Evolutionary conservation across 306 rosid species (phyloP).

Genomic region (Hippophae tibetana): DNA sequence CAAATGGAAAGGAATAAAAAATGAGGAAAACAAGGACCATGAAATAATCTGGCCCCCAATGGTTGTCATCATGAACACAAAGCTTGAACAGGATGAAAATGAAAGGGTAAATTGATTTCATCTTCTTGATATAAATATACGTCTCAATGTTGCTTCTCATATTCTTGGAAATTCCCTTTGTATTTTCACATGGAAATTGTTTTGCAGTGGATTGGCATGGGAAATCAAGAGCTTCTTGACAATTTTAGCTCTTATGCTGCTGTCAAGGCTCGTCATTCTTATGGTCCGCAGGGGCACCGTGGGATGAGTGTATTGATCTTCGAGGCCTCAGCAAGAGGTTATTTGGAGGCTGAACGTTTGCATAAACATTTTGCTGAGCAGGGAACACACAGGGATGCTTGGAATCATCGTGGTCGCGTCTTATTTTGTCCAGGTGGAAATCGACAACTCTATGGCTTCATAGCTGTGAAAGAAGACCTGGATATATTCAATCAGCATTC

Average conservation of each 20-base stretch:
- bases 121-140: not conserved
- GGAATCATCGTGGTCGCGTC: slow-evolving; percentile 33
- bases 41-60: slow-evolving; percentile 91
- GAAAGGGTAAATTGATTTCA: slow-evolving; percentile 43
- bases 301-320: slow-evolving; percentile 77
- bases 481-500: slow-evolving; percentile 57
- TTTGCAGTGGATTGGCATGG: slow-evolving; percentile 46
- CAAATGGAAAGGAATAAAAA: slow-evolving; percentile 67
- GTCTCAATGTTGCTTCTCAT: too few relatives aligned
- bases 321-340: slow-evolving; percentile 76
- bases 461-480: slow-evolving; percentile 66
- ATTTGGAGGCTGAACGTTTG: slow-evolving; percentile 72
- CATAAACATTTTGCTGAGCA: slow-evolving; percentile 60
- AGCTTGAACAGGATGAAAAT: slow-evolving; percentile 61
- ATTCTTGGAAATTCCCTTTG: not conserved
- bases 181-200: not conserved
- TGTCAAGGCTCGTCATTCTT: slow-evolving; percentile 56
- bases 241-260: slow-evolving; percentile 51
- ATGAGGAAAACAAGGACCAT: slow-evolving; percentile 48
- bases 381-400: slow-evolving; percentile 56
- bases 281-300: slow-evolving; percentile 89
- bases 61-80: slow-evolving; percentile 62
- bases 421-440: slow-evolving; percentile 48
- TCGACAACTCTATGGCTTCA: slow-evolving; percentile 69
- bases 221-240: slow-evolving; percentile 71